Evolutionary conservation across 371 early-diverging fungal genomes (phyloP), one percentile per base, ranked within the genome.

Genomic region (Mortierella polycephala): DNA sequence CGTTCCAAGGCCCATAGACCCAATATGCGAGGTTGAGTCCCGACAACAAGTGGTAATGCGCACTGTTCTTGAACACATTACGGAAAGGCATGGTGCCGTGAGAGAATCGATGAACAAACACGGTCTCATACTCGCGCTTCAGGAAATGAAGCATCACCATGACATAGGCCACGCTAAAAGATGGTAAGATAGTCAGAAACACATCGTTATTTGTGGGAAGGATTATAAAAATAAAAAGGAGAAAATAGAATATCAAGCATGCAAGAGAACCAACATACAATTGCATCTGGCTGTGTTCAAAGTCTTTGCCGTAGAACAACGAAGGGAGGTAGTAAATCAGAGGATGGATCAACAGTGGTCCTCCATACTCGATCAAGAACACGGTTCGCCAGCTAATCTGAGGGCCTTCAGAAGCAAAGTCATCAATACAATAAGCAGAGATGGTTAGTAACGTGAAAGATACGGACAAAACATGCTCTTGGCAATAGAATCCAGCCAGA

Each of bases 351-450:
- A 95, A 50, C 59, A 98, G 64, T 14, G 98, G 98, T 53, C 98
- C 98, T 40, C 89, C 81, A 70, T 98, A 98, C 82, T 98, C 98
- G 69, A 97, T 89, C 75, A 96, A 77, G 81, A 97, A 98, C 45
- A 98, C 98, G 20, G 95, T 93, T 57, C 89, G 88, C 98, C 98
- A 98, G 62, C 95, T 91, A 62, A 98, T 92, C 83, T 98, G 98
- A 39, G 95, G 95, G 13, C 97, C 98, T 70, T 80, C 52, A 40
- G 39, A 62, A 56, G 8, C 11, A 11, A 40, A 42, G 16, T n/a
- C 21, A 20, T 16, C 37, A 8, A 30, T 6, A 16, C 47, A 40
- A 18, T 14, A 30, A 20, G 16, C 10, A 10, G 23, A 9, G 7
- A 49, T 7, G 9, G 7, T 5, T 23, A n/a, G 42, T 8, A 21